Base-by-base conservation (phyloP, 371 early-diverging fungal genomes). In the Aphelidium insulamus region DNA sequence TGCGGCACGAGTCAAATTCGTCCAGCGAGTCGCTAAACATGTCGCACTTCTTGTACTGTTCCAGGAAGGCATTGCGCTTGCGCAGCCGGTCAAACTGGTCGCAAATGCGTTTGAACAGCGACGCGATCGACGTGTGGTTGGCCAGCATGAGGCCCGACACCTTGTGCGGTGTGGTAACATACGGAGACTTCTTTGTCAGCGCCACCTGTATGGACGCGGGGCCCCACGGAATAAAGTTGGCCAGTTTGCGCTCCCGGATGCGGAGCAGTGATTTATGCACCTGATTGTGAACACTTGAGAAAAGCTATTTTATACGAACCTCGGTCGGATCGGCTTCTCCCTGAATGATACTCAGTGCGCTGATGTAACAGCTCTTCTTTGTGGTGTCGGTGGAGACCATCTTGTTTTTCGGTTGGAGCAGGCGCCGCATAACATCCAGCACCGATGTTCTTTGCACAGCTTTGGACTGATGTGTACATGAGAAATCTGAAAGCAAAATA, bases 151-250 rank as follows among this genome's bases (percentile, higher is more conserved):
- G 59, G 1, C 98, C 99, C 39, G 83, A 84, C 20, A 99, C 91
- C 9, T 84, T 72, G 50, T 90, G 92, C 17, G 72, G 67, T 1
- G 85, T 78, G 26, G 72, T 80, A 3, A 84, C 65, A 48, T 90
- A 91, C 1, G 94, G 94, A 22, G 81, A 80, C 49, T 84, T 83
- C 28, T 71, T 69, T 1, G 88, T 79, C 23, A 94, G 45, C 3
- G 92, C 94, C 2, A 95, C 90, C 50, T 98, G 97, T 40, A 97
- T 92, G 42, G 78, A 82, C 2, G 97, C 90, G 8, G 97, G 97
- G n/a, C 95, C 95, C 98, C 98, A 98, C 16, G 97, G 97, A 33
- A 97, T 95, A 52, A 99, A 98, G 40, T 82, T 79, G 5, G 92
- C 86, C 21, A 92, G 49, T 17, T 84, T 62, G 32, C 86, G 69